Percentiles rank a stretch among this genome's conserved stretches.
Evolutionary conservation across 2,329 filamentous ascomycete species (phyloP).

Genomic region (Albophoma yamanashiensis): DNA sequence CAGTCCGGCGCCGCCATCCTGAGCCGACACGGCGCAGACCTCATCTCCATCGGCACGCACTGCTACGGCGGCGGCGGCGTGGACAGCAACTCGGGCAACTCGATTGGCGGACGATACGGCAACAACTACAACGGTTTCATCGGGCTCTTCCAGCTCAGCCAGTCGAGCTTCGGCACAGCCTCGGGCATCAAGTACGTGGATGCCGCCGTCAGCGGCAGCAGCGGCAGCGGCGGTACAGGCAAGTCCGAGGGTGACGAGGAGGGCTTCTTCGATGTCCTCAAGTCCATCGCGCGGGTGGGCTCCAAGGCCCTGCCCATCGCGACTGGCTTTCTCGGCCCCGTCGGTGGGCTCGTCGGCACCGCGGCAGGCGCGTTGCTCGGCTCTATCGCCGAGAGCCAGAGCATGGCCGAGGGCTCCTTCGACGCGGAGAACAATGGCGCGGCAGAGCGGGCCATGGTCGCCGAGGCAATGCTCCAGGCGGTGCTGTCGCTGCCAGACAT

Average conservation of each 20-base stretch:
- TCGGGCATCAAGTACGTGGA: background rate
- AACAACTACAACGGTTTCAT: slow-evolving; percentile 11
- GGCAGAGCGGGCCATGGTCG: background rate
- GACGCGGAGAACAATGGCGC: background rate
- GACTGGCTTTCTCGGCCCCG: background rate
- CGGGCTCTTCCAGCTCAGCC: slow-evolving; percentile 2
- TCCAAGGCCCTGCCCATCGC: background rate
- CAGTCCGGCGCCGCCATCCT: background rate
- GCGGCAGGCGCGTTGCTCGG: background rate
- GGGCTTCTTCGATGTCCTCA: background rate
- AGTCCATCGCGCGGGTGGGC: background rate
- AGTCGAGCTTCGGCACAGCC: background rate
- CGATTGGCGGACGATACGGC: slow-evolving; percentile 10
- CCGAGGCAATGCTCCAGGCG: background rate
- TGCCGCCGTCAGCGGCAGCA: background rate
- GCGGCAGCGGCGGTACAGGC: background rate
- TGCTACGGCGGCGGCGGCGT: slow-evolving; percentile 11
- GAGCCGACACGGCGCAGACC: background rate
- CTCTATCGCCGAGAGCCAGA: background rate
- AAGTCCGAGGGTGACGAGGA: background rate
- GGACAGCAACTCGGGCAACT: slow-evolving; percentile 14
- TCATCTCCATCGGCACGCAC: slow-evolving; percentile 16
- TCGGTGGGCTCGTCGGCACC: background rate
- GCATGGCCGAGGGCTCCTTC: background rate
- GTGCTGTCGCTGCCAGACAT: background rate